phyloP scores from a whole-genome alignment of 495 filamentous ascomycete species.

The Lophium mytilinum region DNA sequence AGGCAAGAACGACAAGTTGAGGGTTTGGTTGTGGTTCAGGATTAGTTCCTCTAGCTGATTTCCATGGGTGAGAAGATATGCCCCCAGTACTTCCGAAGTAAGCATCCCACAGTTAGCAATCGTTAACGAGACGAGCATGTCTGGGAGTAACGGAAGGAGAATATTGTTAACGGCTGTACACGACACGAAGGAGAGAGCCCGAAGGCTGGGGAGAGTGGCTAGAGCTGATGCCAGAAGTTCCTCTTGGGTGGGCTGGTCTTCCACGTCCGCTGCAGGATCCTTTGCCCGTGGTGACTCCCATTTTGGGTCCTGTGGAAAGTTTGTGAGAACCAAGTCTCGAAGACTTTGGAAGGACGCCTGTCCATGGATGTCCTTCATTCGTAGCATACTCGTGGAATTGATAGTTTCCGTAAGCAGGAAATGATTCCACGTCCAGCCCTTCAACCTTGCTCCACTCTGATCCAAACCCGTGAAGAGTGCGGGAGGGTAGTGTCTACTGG shows the following conservation, averaged over 20 bases:
- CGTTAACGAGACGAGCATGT: constrained; percentile 52
- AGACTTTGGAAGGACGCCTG: constrained; percentile 51
- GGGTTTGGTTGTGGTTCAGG: constrained; percentile 65
- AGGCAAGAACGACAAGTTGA: constrained; percentile 64
- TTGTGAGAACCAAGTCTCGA: constrained; percentile 53
- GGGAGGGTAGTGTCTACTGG: constrained; percentile 42
- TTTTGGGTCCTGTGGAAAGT: constrained; percentile 45
- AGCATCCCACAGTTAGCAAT: constrained; percentile 68
- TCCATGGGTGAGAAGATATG: constrained; percentile 57
- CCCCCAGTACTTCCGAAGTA: constrained; percentile 47
- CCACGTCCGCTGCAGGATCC: constrained; percentile 23
- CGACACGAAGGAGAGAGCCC: constrained; percentile 57
- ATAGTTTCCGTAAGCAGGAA: constrained; percentile 34
- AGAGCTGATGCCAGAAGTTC: constrained; percentile 50
- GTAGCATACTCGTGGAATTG: constrained; percentile 37
- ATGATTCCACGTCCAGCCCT: constrained; percentile 72
- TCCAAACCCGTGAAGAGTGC: constrained; percentile 50
- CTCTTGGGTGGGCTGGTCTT: constrained; percentile 24
- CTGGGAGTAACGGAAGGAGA: constrained; percentile 55
- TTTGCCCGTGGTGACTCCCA: too few relatives aligned
- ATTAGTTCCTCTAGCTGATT: constrained; percentile 51
- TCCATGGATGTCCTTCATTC: constrained; percentile 49
- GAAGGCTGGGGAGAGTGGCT: constrained; percentile 49
- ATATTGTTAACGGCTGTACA: constrained; percentile 54
- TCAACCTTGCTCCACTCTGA: constrained; percentile 42